These are phyloP conservation scores for Myriangium duriaei DNA, from an alignment of 2,329 filamentous ascomycete genomes.

Conservation along the genomic window DNA sequence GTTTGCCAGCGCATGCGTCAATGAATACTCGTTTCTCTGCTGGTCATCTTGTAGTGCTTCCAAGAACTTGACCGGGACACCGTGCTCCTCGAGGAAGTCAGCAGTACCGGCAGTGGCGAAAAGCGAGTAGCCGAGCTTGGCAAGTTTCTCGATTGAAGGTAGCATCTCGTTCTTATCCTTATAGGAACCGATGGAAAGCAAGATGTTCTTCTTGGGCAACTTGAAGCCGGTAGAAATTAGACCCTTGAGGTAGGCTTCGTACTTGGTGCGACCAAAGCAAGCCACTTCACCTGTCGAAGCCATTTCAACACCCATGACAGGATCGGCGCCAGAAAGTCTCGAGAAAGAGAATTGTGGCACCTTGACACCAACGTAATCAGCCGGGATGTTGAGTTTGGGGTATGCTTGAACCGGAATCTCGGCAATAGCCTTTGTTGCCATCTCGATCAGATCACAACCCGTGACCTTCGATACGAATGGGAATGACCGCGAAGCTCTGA, in stretches of 20 bases:
- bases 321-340: constrained; percentile 86
- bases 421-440: constrained; percentile 96
- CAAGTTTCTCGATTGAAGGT: constrained; percentile 77
- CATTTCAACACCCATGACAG: constrained; percentile 96
- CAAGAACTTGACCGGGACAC: constrained; percentile 82
- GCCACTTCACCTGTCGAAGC: constrained; percentile 97
- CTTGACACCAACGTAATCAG: constrained; percentile 88
- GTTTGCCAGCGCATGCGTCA: constrained; percentile 92
- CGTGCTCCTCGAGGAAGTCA: constrained; percentile 89
- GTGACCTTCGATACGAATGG: constrained; percentile 98
- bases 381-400: constrained; percentile 60
- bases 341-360: constrained; percentile 99
- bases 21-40: constrained; percentile 89
- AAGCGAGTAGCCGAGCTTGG: constrained; percentile 85
- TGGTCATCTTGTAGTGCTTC: constrained; percentile 72
- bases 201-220: constrained; percentile 86
- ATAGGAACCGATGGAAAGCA: constrained; percentile 90
- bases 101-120: constrained; percentile 95
- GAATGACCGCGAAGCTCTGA: constrained; percentile 89
- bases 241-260: constrained; percentile 95
- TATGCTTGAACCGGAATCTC: constrained; percentile 71
- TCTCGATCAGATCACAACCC: constrained; percentile 93
- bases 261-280: constrained; percentile 89
- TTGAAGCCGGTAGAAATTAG: constrained; percentile 93
- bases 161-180: constrained; percentile 98